These are phyloP conservation scores for Arachis hypogaea DNA, from an alignment of 306 rosid species.

Conservation along the genomic window DNA sequence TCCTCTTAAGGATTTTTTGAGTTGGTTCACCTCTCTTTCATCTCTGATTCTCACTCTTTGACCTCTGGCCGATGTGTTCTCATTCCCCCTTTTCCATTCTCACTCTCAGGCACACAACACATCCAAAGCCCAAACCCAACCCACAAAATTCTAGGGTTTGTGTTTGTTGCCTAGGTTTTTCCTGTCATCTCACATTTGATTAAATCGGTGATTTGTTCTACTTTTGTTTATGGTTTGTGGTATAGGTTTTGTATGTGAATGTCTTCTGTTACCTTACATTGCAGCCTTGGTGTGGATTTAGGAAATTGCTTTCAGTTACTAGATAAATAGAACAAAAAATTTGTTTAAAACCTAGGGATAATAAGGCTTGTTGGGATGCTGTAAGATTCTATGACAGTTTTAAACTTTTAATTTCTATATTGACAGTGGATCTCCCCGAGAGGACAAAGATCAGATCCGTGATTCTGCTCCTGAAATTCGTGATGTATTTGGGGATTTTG, in stretches of 20 bases:
- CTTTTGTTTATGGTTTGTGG: slow-evolving; percentile 1
- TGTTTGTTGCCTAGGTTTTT: not conserved
- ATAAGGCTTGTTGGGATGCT: slow-evolving; percentile 5
- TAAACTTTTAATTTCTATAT: slow-evolving; percentile 24
- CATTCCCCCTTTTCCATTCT: too few species aligned
- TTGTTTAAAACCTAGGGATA: not conserved
- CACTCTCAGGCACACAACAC: too few species aligned
- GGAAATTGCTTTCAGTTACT: slow-evolving; percentile 20
- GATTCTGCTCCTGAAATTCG: slow-evolving; percentile 76
- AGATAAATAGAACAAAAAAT: slow-evolving; percentile 12
- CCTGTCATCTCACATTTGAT: not conserved
- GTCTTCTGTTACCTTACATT: slow-evolving; percentile 16
- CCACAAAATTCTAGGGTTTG: too few species aligned
- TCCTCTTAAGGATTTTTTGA: too few species aligned
- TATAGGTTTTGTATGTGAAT: slow-evolving; percentile 15
- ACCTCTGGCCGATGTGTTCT: too few species aligned
- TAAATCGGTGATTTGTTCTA: not conserved
- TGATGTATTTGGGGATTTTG: slow-evolving; percentile 97
- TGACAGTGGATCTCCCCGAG: slow-evolving; percentile 61
- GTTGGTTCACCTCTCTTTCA: too few species aligned
- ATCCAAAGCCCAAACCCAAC: too few species aligned
- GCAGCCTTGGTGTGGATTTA: slow-evolving; percentile 5
- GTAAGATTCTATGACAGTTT: not conserved
- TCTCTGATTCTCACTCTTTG: too few species aligned
- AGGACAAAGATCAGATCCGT: slow-evolving; percentile 54